Evolutionary conservation across 2,329 filamentous ascomycete genomes (phyloP), one percentile per base, ranked within the genome.

Genomic region (Ceratocystis alfenasii): DNA sequence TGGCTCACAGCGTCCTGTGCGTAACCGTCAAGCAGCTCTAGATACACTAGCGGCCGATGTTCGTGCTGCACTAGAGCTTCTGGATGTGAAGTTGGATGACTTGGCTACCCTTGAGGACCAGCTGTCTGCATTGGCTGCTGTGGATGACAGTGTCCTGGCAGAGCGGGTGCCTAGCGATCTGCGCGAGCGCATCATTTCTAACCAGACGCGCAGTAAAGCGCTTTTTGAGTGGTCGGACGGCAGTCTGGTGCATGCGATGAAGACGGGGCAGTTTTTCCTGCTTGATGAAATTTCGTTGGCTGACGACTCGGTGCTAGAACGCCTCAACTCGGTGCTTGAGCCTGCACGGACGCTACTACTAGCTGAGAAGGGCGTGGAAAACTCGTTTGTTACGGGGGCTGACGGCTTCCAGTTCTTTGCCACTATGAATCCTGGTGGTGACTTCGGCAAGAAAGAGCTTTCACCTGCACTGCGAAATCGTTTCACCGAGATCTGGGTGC

Each of bases 401-500:
- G 80, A 87, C 50, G 89, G 88, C 0, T 99, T 97, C 75, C 92
- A 99, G 72, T 96, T 99, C 75, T 84, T 99, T 68, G 93, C 94
- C 2, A 99, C 94, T 0, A 99, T 99, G 94, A 99, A 99, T 70
- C 94, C 94, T 7, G 95, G 95, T 63, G 94, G 95, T 59, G 94
- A 99, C 73, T 99, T 97, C 74, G 94, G 94, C 69, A 99, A 99
- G 77, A 90, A 93, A 70, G 94, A 99, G 74, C 81, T 99, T 12
- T 99, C 94, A 0, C 94, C 94, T 2, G 95, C 94, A 15, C 78
- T 99, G 68, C 84, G 94, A 59, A 99, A 99, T 74, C 89, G 94
- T 68, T 96, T 99, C 74, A 99, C 94, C 0, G 94, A 99, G 75
- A 96, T 99, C 7, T 99, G 94, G 94, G 94, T 97, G 0, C 91